Base-by-base conservation (phyloP, 495 filamentous ascomycete genomes). In the Podospora didyma region DNA sequence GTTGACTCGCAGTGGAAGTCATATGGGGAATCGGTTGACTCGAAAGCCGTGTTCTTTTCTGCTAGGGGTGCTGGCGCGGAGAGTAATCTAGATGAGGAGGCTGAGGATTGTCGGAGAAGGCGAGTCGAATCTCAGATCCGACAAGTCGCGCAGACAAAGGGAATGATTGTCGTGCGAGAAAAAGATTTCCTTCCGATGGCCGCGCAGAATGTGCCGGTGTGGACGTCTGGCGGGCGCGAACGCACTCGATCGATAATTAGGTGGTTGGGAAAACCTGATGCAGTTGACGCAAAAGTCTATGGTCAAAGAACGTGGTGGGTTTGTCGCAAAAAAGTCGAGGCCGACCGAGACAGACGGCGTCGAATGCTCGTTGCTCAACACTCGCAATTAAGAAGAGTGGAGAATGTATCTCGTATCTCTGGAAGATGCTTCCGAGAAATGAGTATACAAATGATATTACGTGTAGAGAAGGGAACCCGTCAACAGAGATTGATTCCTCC, bases 1-100 rank as follows among this genome's bases (percentile, higher is more conserved):
- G 71, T 65, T 81, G 74, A 73, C 75, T 74, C 62, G 70, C 72
- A 73, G 69, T 64, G 58, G 77, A 79, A 75, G 77, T 79, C 77
- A 79, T 79, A 73, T 68, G 73, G 61, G 66, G 54, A 56, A 61
- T 54, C 60, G 58, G 61, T 47, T 66, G 70, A 67, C 64, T 70
- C 67, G 66, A 68, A 64, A 70, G 69, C 65, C 63, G 59, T 54
- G 46, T 58, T 66, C 55, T 28, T 58, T 51, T 59, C 57, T 55
- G 35, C 49, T 46, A 46, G 23, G n/a, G n/a, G 59, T n/a, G 45
- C 51, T 63, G 56, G 54, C 59, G 53, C 57, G 49, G 20, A 14
- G 59, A 45, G 47, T 44, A 26, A 26, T 16, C 34, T 53, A 24
- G 51, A 46, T 47, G 51, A 54, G 39, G 56, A 28, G 4, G 56